phyloP scores from a whole-genome alignment of 352 stramenopile genomes.

The Phytophthora pistaciae region DNA sequence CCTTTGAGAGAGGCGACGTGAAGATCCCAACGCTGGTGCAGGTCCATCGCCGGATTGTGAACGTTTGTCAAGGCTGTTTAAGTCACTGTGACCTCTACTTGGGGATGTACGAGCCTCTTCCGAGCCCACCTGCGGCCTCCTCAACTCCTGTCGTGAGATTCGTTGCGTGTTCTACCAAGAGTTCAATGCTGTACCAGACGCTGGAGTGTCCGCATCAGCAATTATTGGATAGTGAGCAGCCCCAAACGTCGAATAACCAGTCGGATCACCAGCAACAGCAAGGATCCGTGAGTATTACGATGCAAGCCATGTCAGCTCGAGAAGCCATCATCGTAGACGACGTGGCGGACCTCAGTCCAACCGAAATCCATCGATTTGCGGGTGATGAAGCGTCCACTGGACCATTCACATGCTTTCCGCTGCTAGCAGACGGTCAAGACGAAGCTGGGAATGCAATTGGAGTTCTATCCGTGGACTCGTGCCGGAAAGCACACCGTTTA shows the following conservation, averaged over 20 bases:
- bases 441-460: slow-evolving; percentile 37
- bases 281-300: slow-evolving; percentile 32
- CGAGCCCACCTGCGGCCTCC: slow-evolving; percentile 36
- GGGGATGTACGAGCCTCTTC: slow-evolving; percentile 65
- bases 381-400: slow-evolving; percentile 34
- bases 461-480: slow-evolving; percentile 67
- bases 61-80: slow-evolving; percentile 63
- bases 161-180: slow-evolving; percentile 57
- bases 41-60: slow-evolving; percentile 63
- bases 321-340: slow-evolving; percentile 49
- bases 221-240: neutral
- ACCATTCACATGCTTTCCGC: slow-evolving; percentile 65
- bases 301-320: slow-evolving; percentile 41
- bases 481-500: slow-evolving; percentile 54
- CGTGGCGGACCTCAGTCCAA: slow-evolving; percentile 23
- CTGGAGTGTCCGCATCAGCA: slow-evolving; percentile 28
- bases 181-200: slow-evolving; percentile 50
- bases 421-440: slow-evolving; percentile 20
- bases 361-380: slow-evolving; percentile 38
- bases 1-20: slow-evolving; percentile 3
- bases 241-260: slow-evolving; percentile 16
- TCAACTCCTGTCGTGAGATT: slow-evolving; percentile 53
- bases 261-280: neutral
- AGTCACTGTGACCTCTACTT: slow-evolving; percentile 81
- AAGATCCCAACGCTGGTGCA: slow-evolving; percentile 72